These are phyloP conservation scores for Vigna nakashimae DNA, from an alignment of 306 rosid genomes.

Conservation along the genomic window DNA sequence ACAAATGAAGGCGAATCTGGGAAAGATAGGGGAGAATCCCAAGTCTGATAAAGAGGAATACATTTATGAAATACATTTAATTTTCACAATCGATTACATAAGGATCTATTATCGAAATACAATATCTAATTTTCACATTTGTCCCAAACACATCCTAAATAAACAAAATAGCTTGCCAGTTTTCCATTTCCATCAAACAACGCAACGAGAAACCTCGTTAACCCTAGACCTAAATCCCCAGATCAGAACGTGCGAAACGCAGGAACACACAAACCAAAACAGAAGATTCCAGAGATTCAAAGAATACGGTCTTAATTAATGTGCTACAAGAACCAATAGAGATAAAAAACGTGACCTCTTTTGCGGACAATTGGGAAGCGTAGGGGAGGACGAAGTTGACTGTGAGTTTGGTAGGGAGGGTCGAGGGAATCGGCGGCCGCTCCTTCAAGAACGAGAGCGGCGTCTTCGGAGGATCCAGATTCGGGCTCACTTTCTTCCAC, in stretches of 20 bases:
- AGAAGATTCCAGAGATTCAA: not conserved
- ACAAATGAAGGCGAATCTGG: conserved; percentile 27
- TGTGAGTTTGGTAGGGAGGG: conserved; percentile 87
- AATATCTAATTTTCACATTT: no score
- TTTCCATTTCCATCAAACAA: not conserved
- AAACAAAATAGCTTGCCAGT: not conserved
- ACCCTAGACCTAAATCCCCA: not conserved
- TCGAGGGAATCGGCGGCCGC: conserved; percentile 73
- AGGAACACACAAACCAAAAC: not conserved
- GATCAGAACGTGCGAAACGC: not conserved
- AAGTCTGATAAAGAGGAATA: not conserved
- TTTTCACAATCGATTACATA: no score
- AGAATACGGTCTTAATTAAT: no score
- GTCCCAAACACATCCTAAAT: no score
- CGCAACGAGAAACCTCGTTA: not conserved
- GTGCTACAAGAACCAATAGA: no score
- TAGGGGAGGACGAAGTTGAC: conserved; percentile 95
- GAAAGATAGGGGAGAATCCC: not conserved
- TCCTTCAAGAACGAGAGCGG: conserved; percentile 73
- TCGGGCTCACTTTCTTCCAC: conserved; percentile 77
- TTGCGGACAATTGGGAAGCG: conserved; percentile 75
- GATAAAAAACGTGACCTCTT: conserved; percentile 64
- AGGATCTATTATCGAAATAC: no score
- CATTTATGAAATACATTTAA: no score
- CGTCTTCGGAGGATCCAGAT: conserved; percentile 79